These are phyloP conservation scores for Chalciporus sp. DNA, from an alignment of 1,284 basidiomycete species.

Conservation along the genomic window DNA sequence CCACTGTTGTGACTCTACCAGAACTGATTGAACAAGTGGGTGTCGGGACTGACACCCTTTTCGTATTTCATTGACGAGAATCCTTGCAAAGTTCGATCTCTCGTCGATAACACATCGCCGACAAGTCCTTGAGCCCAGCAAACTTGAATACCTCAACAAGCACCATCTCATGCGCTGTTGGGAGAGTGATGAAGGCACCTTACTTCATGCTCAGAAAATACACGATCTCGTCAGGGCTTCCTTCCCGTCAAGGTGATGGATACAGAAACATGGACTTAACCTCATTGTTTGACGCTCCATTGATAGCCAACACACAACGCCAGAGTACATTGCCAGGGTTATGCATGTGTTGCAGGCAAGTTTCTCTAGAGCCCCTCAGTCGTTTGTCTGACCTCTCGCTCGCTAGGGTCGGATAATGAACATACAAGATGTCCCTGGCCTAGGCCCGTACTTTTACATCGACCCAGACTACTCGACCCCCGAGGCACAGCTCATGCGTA, in stretches of 20 bases:
- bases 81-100: conserved; percentile 64
- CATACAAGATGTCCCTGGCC: conserved; percentile 64
- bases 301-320: conserved; percentile 48
- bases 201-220: conserved; percentile 50
- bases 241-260: conserved; percentile 41
- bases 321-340: conserved; percentile 59
- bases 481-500: conserved; percentile 60
- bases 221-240: conserved; percentile 46
- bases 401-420: conserved; percentile 69
- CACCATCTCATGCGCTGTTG: conserved; percentile 63
- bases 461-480: conserved; percentile 59
- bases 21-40: conserved; percentile 66
- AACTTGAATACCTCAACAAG: conserved; percentile 79
- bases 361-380: neutral
- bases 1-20: conserved; percentile 61
- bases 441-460: conserved; percentile 77
- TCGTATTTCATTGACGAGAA: neutral
- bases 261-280: neutral
- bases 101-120: conserved; percentile 73
- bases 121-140: conserved; percentile 68
- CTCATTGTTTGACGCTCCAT: neutral
- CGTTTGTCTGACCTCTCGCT: neutral
- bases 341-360: conserved; percentile 58
- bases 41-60: neutral
- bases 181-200: conserved; percentile 46